Conservation (phyloP, 2,329 filamentous ascomycete genomes). For the Sporothrix euskadiensis region DNA sequence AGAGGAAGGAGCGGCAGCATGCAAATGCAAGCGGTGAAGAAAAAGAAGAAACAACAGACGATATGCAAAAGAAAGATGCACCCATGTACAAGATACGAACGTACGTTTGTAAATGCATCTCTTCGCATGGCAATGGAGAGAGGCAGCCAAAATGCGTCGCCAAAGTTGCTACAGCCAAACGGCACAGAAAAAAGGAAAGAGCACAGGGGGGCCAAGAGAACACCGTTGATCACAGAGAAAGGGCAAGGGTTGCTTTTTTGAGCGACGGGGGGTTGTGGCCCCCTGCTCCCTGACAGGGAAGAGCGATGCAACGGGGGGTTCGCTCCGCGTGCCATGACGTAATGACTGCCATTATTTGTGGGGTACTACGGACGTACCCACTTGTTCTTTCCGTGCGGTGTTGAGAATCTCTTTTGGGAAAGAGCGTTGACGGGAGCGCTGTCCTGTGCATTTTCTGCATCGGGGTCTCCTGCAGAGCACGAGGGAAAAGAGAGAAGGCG, state of each 20-base stretch:
- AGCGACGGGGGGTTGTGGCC: conserved; percentile 2
- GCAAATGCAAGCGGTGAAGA: neutral
- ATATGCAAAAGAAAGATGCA: neutral
- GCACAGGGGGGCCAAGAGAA: neutral
- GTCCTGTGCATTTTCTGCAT: neutral
- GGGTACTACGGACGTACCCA: neutral
- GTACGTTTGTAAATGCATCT: neutral
- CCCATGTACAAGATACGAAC: neutral
- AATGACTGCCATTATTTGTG: conserved; percentile 9
- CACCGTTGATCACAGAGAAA: neutral
- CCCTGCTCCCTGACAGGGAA: neutral
- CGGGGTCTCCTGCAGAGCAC: neutral
- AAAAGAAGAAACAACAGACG: neutral
- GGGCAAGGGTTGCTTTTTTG: neutral
- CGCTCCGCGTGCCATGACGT: conserved; percentile 9
- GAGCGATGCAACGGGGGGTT: neutral
- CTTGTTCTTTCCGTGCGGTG: neutral
- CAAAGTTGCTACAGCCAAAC: neutral
- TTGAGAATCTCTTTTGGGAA: neutral
- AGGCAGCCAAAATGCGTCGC: neutral
- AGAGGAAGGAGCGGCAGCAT: neutral
- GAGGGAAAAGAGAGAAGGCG: neutral
- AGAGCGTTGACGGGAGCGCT: neutral
- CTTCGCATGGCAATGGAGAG: neutral
- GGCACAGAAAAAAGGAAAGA: neutral